Percentiles rank a stretch among this genome's conserved stretches.
Conservation (phyloP, 495 filamentous ascomycete genomes). For the Pseudomonodictys pantanalensis region DNA sequence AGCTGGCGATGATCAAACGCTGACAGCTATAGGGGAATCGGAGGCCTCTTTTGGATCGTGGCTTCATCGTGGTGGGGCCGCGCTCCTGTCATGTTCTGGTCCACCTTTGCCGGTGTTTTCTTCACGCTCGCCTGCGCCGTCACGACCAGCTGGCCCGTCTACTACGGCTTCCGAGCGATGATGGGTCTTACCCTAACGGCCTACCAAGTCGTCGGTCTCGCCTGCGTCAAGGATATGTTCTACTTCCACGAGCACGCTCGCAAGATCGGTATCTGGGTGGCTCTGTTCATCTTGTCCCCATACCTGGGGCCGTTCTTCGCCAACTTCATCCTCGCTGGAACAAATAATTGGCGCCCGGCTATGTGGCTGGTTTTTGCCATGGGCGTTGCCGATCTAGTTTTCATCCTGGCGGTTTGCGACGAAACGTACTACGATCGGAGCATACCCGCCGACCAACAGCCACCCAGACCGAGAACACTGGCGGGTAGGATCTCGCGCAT, state of each 20-base stretch:
- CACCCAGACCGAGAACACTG: slow-evolving; percentile 33
- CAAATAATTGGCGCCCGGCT: slow-evolving; percentile 24
- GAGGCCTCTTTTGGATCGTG: slow-evolving; percentile 55
- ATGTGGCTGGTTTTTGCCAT: slow-evolving; percentile 33
- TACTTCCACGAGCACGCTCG: slow-evolving; percentile 63
- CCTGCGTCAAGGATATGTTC: slow-evolving; percentile 65
- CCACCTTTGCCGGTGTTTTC: slow-evolving; percentile 54
- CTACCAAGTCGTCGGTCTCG: slow-evolving; percentile 55
- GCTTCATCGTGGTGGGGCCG: slow-evolving; percentile 60
- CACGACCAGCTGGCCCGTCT: slow-evolving; percentile 59
- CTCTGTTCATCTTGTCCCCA: slow-evolving; percentile 53
- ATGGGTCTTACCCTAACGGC: slow-evolving; percentile 45
- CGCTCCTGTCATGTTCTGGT: slow-evolving; percentile 59
- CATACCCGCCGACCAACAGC: slow-evolving; percentile 48
- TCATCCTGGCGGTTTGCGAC: slow-evolving; percentile 52
- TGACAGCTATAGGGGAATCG: slow-evolving; percentile 45
- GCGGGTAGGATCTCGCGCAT: slow-evolving; percentile 54
- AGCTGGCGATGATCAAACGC: too few species aligned
- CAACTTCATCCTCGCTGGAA: slow-evolving; percentile 52
- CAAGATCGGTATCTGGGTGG: slow-evolving; percentile 63
- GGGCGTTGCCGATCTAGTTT: slow-evolving; percentile 43
- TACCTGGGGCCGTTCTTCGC: slow-evolving; percentile 61
- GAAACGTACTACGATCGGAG: slow-evolving; percentile 61
- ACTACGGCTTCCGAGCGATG: slow-evolving; percentile 31
- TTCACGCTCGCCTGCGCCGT: slow-evolving; percentile 52